Conservation (phyloP, 1,284 basidiomycete genomes). For the Dichomitus squalens region DNA sequence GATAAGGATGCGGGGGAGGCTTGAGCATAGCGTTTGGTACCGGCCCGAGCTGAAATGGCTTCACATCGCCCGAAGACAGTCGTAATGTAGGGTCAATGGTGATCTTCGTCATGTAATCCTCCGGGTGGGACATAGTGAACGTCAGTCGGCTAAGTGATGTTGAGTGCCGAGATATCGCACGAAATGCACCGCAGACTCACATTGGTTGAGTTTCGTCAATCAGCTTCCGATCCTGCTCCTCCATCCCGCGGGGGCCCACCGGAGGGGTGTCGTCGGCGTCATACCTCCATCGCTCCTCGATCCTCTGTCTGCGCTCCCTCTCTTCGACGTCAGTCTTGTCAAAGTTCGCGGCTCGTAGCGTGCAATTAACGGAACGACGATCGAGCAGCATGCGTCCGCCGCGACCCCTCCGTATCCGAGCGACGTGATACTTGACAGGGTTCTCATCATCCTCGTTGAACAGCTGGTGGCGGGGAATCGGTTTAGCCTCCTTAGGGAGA, state of each 20-base stretch:
- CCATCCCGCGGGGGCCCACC: constrained; percentile 59
- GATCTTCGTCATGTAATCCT: constrained; percentile 46
- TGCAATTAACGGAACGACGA: constrained; percentile 46
- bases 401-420: constrained; percentile 79
- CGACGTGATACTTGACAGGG: constrained; percentile 46
- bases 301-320: constrained; percentile 41
- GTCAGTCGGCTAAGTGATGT: constrained; percentile 50
- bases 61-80: constrained; percentile 38
- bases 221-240: constrained; percentile 68
- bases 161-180: not conserved
- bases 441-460: constrained; percentile 31
- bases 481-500: constrained; percentile 37
- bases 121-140: constrained; percentile 57
- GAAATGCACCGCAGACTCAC: constrained; percentile 39
- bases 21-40: constrained; percentile 1
- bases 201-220: constrained; percentile 70
- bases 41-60: constrained; percentile 23
- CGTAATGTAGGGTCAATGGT: constrained; percentile 48
- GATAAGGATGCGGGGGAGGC: constrained; percentile 8
- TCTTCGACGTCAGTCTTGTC: constrained; percentile 39
- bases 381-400: constrained; percentile 84
- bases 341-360: constrained; percentile 31
- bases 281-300: constrained; percentile 70
- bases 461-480: not conserved
- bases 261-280: constrained; percentile 65